Conservation (phyloP, 106 monocot species). For the Dendrobium catenatum region DNA sequence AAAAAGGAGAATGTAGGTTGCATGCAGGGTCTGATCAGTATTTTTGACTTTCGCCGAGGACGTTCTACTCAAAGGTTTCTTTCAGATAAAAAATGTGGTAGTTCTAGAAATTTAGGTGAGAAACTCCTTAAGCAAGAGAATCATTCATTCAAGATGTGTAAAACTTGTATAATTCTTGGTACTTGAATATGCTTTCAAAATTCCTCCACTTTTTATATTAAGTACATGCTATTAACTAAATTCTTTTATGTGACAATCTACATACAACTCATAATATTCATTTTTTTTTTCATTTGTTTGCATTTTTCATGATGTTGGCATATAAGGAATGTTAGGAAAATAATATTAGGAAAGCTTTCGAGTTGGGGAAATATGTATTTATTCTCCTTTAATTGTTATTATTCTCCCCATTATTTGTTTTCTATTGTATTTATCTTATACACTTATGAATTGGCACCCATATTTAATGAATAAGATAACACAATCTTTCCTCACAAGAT, state of each 20-base stretch:
- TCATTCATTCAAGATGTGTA: neutral
- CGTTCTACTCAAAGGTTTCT: conserved; percentile 43
- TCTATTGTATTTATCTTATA: too few relatives aligned
- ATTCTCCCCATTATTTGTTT: too few relatives aligned
- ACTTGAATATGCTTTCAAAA: neutral
- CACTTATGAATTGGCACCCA: too few relatives aligned
- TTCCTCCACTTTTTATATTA: neutral
- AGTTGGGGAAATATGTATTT: too few relatives aligned
- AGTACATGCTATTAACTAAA: neutral
- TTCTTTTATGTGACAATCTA: neutral
- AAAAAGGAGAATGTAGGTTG: conserved; percentile 50
- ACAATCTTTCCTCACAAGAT: too few relatives aligned
- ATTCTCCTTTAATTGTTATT: too few relatives aligned
- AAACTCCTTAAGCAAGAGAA: neutral
- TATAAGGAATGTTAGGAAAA: too few relatives aligned
- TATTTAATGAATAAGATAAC: too few relatives aligned
- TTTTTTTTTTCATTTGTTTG: neutral
- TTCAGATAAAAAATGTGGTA: conserved; percentile 44
- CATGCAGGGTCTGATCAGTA: conserved; percentile 56
- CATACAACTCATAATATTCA: neutral
- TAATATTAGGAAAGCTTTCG: too few relatives aligned
- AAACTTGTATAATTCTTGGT: neutral
- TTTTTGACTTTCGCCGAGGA: conserved; percentile 64
- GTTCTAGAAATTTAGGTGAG: conserved; percentile 29
- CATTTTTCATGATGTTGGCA: too few relatives aligned